Evolutionary conservation across 257 asterid genomes (phyloP).

Genomic region (Buddleja alternifolia): DNA sequence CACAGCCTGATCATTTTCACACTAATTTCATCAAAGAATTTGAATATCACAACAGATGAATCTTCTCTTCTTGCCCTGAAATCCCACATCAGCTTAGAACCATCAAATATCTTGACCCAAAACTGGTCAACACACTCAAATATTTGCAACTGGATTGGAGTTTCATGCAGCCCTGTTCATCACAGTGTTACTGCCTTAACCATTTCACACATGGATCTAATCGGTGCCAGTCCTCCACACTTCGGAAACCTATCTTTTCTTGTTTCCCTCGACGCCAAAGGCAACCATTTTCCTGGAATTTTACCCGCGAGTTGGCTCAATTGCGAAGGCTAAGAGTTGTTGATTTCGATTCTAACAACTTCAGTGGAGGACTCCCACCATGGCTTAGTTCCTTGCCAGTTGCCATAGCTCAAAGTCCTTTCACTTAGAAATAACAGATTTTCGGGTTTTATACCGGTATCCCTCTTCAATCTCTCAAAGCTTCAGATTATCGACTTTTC

Average conservation of each 20-base stretch:
- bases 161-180: constrained; percentile 30
- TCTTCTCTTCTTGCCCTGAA: constrained; percentile 39
- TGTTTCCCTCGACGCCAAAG: constrained; percentile 1
- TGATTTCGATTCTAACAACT: constrained; percentile 28
- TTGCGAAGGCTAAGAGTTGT: constrained; percentile 17
- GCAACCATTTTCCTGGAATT: constrained; percentile 24
- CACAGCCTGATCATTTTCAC: background rate
- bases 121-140: constrained; percentile 30
- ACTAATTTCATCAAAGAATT: background rate
- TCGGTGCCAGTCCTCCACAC: background rate
- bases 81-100: constrained; percentile 22
- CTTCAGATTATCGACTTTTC: constrained; percentile 21
- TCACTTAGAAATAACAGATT: constrained; percentile 23
- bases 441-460: constrained; percentile 31
- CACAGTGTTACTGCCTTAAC: constrained; percentile 26
- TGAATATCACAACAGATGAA: constrained; percentile 36
- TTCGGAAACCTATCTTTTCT: constrained; percentile 32
- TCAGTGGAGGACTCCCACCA: constrained; percentile 27
- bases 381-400: constrained; percentile 20
- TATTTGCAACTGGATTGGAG: constrained; percentile 44
- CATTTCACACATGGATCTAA: constrained; percentile 18
- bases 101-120: constrained; percentile 17
- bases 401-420: constrained; percentile 26
- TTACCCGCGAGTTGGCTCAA: constrained; percentile 21
- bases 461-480: constrained; percentile 21